Evolutionary conservation across 192 early-diverging fungal species (phyloP).

Genomic region (Coemansia sp.): DNA sequence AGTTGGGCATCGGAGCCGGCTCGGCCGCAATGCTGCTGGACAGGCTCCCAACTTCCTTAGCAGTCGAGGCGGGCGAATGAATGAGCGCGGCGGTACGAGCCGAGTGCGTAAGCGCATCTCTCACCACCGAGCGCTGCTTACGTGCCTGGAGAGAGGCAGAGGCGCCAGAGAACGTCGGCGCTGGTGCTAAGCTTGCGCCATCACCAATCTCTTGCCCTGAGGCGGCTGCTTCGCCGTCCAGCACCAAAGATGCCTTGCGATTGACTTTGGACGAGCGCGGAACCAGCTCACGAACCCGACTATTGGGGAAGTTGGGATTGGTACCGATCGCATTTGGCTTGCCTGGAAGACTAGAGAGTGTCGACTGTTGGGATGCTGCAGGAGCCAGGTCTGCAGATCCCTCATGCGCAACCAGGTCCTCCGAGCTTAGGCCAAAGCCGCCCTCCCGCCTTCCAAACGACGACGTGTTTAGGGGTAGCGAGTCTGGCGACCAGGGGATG

Average conservation of each 20-base stretch:
- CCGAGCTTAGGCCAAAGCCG: constrained; percentile 39
- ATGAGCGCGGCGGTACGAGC: constrained; percentile 29
- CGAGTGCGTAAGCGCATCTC: constrained; percentile 32
- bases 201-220: not conserved
- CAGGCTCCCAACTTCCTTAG: not conserved
- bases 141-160: constrained; percentile 34
- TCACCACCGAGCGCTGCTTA: constrained; percentile 33
- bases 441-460: constrained; percentile 13
- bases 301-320: constrained; percentile 30
- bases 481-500: constrained; percentile 44
- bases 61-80: constrained; percentile 18
- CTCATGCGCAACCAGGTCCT: constrained; percentile 28
- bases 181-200: not conserved
- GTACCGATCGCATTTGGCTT: not conserved
- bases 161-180: constrained; percentile 26
- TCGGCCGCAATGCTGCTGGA: not conserved
- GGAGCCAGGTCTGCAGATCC: not conserved
- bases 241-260: constrained; percentile 41
- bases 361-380: not conserved
- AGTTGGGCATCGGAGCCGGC: constrained; percentile 43
- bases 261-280: constrained; percentile 34
- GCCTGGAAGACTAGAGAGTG: not conserved
- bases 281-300: constrained; percentile 47
- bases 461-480: constrained; percentile 25
- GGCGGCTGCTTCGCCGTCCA: constrained; percentile 10